Evolutionary conservation across 768 basidiomycete genomes (phyloP).

Genomic region (Punctularia strigosozonata): DNA sequence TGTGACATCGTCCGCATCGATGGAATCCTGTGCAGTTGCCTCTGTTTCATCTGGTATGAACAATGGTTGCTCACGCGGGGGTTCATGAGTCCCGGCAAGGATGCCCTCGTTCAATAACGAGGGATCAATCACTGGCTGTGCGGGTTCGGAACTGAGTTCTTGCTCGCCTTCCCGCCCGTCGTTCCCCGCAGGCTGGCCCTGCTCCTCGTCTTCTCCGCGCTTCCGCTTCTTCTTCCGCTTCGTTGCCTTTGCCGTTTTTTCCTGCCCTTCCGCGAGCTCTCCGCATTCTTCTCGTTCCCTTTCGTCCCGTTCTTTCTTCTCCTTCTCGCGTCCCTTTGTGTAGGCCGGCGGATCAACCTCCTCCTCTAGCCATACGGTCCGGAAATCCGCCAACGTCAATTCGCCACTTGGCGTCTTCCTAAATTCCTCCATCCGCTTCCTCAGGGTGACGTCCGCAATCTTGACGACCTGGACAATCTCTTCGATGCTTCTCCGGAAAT

Average conservation of each 20-base stretch:
- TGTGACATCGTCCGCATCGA: constrained; percentile 3
- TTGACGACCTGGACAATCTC: constrained; percentile 99
- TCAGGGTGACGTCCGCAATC: constrained; percentile 91
- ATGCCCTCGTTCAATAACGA: constrained; percentile 57
- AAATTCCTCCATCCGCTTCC: constrained; percentile 92
- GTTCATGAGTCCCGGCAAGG: constrained; percentile 34
- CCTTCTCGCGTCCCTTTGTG: constrained; percentile 62
- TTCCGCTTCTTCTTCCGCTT: constrained; percentile 18
- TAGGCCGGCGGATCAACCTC: constrained; percentile 90
- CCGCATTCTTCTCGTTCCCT: constrained; percentile 19
- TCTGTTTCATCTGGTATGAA: no score
- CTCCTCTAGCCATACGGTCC: constrained; percentile 84
- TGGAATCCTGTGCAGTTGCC: no score
- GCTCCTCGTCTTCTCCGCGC: constrained; percentile 23
- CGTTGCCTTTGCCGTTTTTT: constrained; percentile 15
- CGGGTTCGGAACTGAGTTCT: constrained; percentile 13
- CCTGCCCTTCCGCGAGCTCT: constrained; percentile 16
- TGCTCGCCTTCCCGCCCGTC: constrained; percentile 26
- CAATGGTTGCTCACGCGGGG: constrained; percentile 3
- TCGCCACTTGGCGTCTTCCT: constrained; percentile 77
- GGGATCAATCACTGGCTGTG: constrained; percentile 32
- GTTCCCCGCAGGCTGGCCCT: constrained; percentile 26
- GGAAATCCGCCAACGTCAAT: constrained; percentile 81
- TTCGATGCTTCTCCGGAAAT: constrained; percentile 84
- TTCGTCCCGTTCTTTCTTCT: constrained; percentile 41